Evolutionary conservation across 495 filamentous ascomycete species (phyloP).

Genomic region (Tuber melanosporum): DNA sequence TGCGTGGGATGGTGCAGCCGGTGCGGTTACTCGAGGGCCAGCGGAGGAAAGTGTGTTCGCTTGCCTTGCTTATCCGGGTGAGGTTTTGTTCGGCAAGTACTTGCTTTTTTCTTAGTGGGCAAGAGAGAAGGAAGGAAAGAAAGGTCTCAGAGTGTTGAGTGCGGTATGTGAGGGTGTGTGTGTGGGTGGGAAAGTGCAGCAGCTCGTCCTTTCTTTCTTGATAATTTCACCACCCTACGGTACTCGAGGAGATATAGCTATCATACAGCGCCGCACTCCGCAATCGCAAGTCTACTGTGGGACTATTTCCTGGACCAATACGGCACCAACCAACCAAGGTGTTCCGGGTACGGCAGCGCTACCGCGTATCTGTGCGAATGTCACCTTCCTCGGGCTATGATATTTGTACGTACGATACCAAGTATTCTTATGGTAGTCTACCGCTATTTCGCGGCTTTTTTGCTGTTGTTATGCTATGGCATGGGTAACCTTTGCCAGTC

Average conservation of each 20-base stretch:
- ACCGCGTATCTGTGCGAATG: not conserved
- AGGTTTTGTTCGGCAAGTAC: not conserved
- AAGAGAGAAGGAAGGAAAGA: not conserved
- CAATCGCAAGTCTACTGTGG: no score
- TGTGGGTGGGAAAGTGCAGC: not conserved
- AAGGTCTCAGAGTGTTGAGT: no score
- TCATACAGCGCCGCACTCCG: no score
- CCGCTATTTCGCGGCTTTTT: not conserved
- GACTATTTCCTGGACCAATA: not conserved
- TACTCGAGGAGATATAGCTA: no score
- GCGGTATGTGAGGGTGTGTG: not conserved
- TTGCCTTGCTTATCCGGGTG: not conserved
- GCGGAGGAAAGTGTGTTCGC: not conserved
- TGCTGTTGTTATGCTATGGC: not conserved
- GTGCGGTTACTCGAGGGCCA: not conserved
- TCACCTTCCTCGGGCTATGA: not conserved
- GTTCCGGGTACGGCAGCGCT: not conserved
- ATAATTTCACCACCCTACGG: not conserved
- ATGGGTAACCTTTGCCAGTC: not conserved
- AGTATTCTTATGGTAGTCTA: not conserved
- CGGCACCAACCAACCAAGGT: not conserved
- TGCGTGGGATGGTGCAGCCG: not conserved
- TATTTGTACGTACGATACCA: not conserved
- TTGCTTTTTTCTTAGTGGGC: not conserved
- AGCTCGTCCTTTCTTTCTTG: not conserved